These are phyloP conservation scores for Dendrobium huoshanense DNA, from an alignment of 106 monocot species.

Conservation along the genomic window DNA sequence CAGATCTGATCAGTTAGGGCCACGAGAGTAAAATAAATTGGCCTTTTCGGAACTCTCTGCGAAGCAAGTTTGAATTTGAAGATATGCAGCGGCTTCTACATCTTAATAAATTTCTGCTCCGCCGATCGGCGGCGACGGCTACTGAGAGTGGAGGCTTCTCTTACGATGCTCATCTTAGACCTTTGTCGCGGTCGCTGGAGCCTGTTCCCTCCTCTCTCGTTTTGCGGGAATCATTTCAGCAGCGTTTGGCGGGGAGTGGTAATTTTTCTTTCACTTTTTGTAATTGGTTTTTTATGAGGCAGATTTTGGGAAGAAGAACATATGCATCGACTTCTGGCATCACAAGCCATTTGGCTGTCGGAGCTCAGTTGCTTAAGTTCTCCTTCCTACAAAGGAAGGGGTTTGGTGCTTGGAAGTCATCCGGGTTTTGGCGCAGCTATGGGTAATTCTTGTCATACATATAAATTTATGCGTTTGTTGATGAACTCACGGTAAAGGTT, in stretches of 20 bases:
- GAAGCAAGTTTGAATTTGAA: neutral
- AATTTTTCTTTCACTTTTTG: neutral
- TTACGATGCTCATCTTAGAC: neutral
- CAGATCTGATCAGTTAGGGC: neutral
- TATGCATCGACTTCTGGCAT: neutral
- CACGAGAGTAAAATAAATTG: neutral
- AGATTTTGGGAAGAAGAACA: neutral
- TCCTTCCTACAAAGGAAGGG: constrained; percentile 6
- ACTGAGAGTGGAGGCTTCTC: neutral
- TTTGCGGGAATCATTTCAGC: neutral
- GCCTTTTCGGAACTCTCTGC: neutral
- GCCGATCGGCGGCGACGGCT: neutral
- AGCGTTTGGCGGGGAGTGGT: neutral
- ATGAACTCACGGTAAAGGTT: too few relatives aligned
- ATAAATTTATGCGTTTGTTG: neutral
- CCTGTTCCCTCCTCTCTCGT: neutral
- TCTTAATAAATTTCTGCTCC: neutral
- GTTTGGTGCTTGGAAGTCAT: neutral
- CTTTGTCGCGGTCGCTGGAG: neutral
- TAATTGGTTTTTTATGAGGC: neutral
- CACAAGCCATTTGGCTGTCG: constrained; percentile 1
- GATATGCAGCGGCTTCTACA: constrained; percentile 5
- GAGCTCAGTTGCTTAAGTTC: constrained; percentile 1
- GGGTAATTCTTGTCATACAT: neutral
- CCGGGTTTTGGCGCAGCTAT: neutral